These are phyloP conservation scores for Anacardium occidentale DNA, from an alignment of 345 rosid species.

Conservation along the genomic window DNA sequence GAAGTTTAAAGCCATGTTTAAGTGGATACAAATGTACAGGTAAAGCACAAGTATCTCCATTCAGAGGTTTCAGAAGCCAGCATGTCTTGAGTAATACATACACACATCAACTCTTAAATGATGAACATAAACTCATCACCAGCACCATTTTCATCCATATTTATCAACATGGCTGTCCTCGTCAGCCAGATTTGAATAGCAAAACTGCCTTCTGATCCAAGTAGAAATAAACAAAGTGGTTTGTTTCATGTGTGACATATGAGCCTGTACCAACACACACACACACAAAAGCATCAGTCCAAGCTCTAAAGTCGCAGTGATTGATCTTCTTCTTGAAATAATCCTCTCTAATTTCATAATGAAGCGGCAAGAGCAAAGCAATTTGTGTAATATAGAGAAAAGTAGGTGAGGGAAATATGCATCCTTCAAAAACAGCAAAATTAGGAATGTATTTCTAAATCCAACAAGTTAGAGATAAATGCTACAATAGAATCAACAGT, in stretches of 20 bases:
- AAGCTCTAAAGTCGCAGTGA: neutral
- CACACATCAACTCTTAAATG: conserved; percentile 28
- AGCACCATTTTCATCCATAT: conserved; percentile 9
- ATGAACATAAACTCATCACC: conserved; percentile 4
- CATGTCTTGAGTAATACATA: conserved; percentile 28
- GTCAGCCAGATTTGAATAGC: conserved; percentile 89
- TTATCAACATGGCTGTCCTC: conserved; percentile 8
- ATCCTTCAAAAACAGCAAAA: neutral
- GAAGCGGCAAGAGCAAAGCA: neutral
- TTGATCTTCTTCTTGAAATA: neutral
- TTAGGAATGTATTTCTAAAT: neutral
- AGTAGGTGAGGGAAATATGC: neutral
- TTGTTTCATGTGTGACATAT: conserved; percentile 94
- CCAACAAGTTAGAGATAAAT: neutral
- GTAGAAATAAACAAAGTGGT: conserved; percentile 93
- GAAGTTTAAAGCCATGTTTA: conserved; percentile 10
- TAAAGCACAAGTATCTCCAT: conserved; percentile 25
- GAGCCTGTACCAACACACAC: conserved; percentile 56
- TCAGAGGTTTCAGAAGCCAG: conserved; percentile 25
- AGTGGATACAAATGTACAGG: conserved; percentile 37
- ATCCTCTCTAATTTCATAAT: neutral
- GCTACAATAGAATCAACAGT: neutral
- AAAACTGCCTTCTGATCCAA: conserved; percentile 89
- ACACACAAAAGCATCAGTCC: conserved; percentile 5
- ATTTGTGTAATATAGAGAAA: neutral